Conservation (phyloP, 2,329 filamentous ascomycete genomes). For the Xylaria sp. region DNA sequence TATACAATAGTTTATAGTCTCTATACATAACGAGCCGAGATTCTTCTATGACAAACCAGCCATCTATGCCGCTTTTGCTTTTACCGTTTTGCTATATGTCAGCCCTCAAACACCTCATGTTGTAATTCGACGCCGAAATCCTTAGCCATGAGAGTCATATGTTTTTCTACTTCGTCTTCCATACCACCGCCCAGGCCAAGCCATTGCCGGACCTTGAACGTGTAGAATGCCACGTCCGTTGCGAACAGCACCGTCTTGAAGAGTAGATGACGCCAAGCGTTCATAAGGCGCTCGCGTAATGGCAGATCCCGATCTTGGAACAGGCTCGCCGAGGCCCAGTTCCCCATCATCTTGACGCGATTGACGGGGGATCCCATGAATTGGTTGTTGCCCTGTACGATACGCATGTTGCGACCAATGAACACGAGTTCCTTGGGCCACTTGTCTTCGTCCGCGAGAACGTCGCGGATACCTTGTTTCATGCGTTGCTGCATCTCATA, state of each 20-base stretch:
- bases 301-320: conserved; percentile 73
- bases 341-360: conserved; percentile 89
- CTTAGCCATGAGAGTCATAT: conserved; percentile 86
- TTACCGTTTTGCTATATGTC: conserved; percentile 26
- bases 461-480: conserved; percentile 69
- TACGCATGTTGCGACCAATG: conserved; percentile 88
- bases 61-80: background rate
- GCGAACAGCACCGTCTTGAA: conserved; percentile 78
- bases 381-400: conserved; percentile 93
- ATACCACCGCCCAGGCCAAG: conserved; percentile 81
- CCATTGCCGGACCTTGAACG: conserved; percentile 76
- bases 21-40: conserved; percentile 26
- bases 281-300: conserved; percentile 65
- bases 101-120: conserved; percentile 88
- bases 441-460: conserved; percentile 83
- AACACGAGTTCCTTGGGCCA: conserved; percentile 92
- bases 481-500: conserved; percentile 90
- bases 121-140: conserved; percentile 92
- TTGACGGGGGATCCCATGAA: conserved; percentile 90
- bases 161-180: conserved; percentile 90
- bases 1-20: background rate
- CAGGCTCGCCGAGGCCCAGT: conserved; percentile 86
- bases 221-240: conserved; percentile 84
- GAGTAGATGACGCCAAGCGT: conserved; percentile 78
- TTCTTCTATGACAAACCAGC: conserved; percentile 17